Base-by-base conservation (phyloP, 495 filamentous ascomycete species). In the Paragyromitra xinjiangensis region DNA sequence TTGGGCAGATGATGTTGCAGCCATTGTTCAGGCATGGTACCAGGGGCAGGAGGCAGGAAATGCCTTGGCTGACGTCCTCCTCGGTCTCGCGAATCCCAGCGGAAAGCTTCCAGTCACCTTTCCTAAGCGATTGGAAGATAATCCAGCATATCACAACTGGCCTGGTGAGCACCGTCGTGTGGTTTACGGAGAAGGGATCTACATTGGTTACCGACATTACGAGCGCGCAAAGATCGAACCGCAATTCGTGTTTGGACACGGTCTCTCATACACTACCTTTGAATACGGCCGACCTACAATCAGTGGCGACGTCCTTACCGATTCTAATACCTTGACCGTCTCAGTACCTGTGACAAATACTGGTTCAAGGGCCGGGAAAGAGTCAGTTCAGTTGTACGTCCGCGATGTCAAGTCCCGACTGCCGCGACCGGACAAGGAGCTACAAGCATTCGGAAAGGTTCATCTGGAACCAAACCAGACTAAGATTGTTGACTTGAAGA, bases 191-290 rank as follows among this genome's bases (percentile, higher is more conserved):
- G 93, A 97, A 81, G 93, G 92, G 56, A 83, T 96, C 62, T 95
- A 91, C 82, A 90, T 97, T 67, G 93, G 93, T 2, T 96, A 97
- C 83, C 86, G 92, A 2, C 92, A 92, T 84, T 97, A 93, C 84
- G 93, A 97, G 82, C 89, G 90, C 58, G 83, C 87, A n/a, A 84
- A 88, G 12, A 85, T 91, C 42, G 83, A 85, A 0, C 90, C 92
- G 0, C 86, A 91, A 0, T 95, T 95, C 84, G 86, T 91, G 59
- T 96, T 97, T 80, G 93, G 93, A 56, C 90, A 95, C 82, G 93
- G 93, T 24, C 88, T 97, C 9, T 93, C 91, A 0, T 96, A 95
- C 83, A 93, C 93, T 0, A 90, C 86, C 5, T 96, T 96, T 81
- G 83, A 86, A 40, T 93, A 93, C 81, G 88, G 89, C 12, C 84